phyloP scores from a whole-genome alignment of 1,284 basidiomycete genomes.

The Pterula multifida region DNA sequence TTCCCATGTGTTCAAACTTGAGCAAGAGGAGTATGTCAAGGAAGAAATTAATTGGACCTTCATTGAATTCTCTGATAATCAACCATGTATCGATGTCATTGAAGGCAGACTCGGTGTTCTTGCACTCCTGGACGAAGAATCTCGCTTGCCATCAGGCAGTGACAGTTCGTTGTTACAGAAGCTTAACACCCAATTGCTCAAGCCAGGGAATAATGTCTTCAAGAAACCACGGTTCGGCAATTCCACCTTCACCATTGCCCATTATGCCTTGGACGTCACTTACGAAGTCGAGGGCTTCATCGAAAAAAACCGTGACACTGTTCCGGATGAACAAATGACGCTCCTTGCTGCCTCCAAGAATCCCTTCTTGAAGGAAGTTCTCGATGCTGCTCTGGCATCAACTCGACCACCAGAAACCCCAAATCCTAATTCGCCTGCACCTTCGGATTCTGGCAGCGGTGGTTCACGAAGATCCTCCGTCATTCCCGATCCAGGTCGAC shows the following conservation, averaged over 20 bases:
- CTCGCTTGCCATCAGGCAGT: constrained; percentile 88
- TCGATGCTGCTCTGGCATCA: constrained; percentile 79
- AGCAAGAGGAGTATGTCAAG: constrained; percentile 98
- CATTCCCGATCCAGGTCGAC: constrained; percentile 77
- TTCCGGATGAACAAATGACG: constrained; percentile 94
- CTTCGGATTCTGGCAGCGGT: constrained; percentile 62
- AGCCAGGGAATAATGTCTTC: constrained; percentile 82
- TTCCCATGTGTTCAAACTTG: constrained; percentile 97
- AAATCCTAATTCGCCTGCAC: constrained; percentile 54
- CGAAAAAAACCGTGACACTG: constrained; percentile 98
- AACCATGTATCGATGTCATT: constrained; percentile 97
- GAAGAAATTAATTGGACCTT: constrained; percentile 99
- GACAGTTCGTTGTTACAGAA: constrained; percentile 94
- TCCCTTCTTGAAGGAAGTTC: constrained; percentile 86
- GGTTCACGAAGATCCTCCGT: constrained; percentile 68
- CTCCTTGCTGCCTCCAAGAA: constrained; percentile 83
- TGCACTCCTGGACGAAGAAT: constrained; percentile 94
- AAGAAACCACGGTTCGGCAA: constrained; percentile 98
- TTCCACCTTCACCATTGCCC: constrained; percentile 94
- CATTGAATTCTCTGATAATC: constrained; percentile 98
- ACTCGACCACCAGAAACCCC: constrained; percentile 54
- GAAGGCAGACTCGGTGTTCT: constrained; percentile 96
- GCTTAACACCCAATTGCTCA: constrained; percentile 77
- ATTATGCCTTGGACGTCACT: constrained; percentile 96
- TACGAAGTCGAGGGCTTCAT: constrained; percentile 98